Base-by-base conservation (phyloP, 208 protist species). In the Trypanosoma cruzi region DNA sequence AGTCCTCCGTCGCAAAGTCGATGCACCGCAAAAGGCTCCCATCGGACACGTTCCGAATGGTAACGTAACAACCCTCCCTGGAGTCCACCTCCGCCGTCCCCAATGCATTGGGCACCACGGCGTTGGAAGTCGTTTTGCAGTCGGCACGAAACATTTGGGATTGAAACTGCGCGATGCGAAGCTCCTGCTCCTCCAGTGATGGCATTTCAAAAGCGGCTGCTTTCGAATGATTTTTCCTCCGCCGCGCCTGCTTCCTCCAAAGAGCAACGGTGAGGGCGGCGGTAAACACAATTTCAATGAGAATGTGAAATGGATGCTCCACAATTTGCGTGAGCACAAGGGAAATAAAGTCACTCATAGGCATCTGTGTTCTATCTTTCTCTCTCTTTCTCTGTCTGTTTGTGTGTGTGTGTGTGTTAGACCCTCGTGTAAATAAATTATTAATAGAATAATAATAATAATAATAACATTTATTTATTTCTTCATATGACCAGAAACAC, bases 1-100 rank as follows among this genome's bases (percentile, higher is more conserved):
- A 98, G 76, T 99, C 97, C 77, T 88, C 89, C 31, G 93, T 97
- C 60, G 85, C 90, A 11, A 98, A 69, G 80, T 98, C 97, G 20
- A 98, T 49, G 55, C 85, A 94, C 73, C 81, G 75, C 72, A 64
- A 78, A 49, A 71, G 67, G 55, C 71, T 53, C 11, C 54, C 60
- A 40, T 66, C 76, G 50, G 54, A 31, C 37, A 32, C 68, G 37
- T 67, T 34, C 72, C 66, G 62, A 26, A 96, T 73, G 14, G 83
- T 88, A 37, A 92, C 78, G 67, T 88, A 72, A 56, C 78, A 81
- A 10, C 85, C 83, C 20, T 84, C 55, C 37, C 90, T 86, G 11
- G 73, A 68, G 44, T 84, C 71, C 49, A 83, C 86, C 60, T 80
- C 76, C 46, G 64, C 80, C 64, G 81, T 76, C 20, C 75, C 84